Conservation (phyloP, 495 filamentous ascomycete genomes). For the Pyrenopolyporus hunteri region DNA sequence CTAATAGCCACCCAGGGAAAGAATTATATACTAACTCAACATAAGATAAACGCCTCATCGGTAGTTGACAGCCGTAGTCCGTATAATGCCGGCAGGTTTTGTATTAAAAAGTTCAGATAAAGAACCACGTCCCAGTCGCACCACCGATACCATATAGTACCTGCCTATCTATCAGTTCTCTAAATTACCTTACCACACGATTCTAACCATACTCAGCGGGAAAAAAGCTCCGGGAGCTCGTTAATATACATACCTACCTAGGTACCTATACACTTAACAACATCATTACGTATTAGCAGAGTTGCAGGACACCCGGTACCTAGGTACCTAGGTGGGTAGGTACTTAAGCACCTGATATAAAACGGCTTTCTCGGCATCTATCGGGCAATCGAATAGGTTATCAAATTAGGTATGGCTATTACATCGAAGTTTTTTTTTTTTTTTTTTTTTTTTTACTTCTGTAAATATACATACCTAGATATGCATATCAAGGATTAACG, state of each 20-base stretch:
- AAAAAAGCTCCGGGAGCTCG: conserved; percentile 5
- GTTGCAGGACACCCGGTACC: neutral
- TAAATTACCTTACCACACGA: conserved; percentile 2
- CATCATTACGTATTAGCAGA: conserved; percentile 10
- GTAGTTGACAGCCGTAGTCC: conserved; percentile 14
- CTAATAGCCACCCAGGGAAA: neutral
- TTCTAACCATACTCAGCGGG: conserved; percentile 9
- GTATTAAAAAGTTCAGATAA: neutral
- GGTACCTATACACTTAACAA: neutral
- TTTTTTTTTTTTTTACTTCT: too few species aligned
- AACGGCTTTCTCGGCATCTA: conserved; percentile 16
- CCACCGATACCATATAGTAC: conserved; percentile 21
- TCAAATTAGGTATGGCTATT: too few species aligned
- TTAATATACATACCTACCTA: neutral
- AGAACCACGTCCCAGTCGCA: conserved; percentile 8
- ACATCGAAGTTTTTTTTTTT: too few species aligned
- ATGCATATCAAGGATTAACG: neutral
- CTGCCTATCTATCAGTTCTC: conserved; percentile 6
- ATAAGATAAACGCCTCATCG: conserved; percentile 9
- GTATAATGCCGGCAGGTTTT: conserved; percentile 25
- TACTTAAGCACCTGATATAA: too few species aligned
- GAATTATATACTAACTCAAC: conserved; percentile 14
- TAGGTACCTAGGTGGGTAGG: too few species aligned
- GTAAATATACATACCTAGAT: neutral
- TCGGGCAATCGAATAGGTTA: neutral